Evolutionary conservation across 768 basidiomycete species (phyloP).

Genomic region (Suillus bovinus): DNA sequence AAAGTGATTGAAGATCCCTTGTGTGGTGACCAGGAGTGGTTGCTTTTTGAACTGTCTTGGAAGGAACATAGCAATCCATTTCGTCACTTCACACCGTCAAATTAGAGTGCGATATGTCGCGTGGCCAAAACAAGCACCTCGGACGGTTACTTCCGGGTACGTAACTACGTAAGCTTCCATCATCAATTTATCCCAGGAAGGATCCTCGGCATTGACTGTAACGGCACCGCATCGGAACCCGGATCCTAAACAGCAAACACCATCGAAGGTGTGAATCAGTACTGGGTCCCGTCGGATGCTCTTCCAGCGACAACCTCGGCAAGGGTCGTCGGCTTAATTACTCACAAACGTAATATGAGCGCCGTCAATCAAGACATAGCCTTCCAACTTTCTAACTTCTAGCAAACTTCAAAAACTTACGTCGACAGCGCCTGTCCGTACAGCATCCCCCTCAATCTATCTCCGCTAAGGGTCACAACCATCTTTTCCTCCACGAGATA

Average conservation of each 20-base stretch:
- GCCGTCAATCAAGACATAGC: not conserved
- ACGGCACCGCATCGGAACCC: too few relatives aligned
- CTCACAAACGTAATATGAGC: slow-evolving; percentile 6
- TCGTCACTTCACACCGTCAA: slow-evolving; percentile 36
- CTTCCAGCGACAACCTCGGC: too few relatives aligned
- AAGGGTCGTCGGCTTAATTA: too few relatives aligned
- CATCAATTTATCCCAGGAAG: too few relatives aligned
- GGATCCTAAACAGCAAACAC: too few relatives aligned
- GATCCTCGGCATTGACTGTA: too few relatives aligned
- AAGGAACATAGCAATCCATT: slow-evolving; percentile 19
- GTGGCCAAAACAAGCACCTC: slow-evolving; percentile 16
- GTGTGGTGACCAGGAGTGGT: too few relatives aligned
- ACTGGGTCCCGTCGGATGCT: too few relatives aligned
- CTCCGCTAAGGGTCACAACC: slow-evolving; percentile 50
- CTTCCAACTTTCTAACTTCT: not conserved
- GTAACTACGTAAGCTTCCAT: too few relatives aligned
- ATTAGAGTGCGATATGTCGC: slow-evolving; percentile 21
- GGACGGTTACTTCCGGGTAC: slow-evolving; percentile 11
- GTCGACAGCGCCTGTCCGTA: slow-evolving; percentile 21
- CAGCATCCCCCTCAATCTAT: slow-evolving; percentile 39
- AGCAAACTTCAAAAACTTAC: not conserved
- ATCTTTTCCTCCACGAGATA: slow-evolving; percentile 53
- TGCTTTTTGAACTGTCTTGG: slow-evolving; percentile 27
- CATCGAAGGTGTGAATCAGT: too few relatives aligned
- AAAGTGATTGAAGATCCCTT: slow-evolving; percentile 20